Percentiles rank a stretch among this genome's conserved stretches.
These are phyloP conservation scores for Breviolum minutum DNA, from an alignment of 73 alveolate species.

Conservation along the genomic window DNA sequence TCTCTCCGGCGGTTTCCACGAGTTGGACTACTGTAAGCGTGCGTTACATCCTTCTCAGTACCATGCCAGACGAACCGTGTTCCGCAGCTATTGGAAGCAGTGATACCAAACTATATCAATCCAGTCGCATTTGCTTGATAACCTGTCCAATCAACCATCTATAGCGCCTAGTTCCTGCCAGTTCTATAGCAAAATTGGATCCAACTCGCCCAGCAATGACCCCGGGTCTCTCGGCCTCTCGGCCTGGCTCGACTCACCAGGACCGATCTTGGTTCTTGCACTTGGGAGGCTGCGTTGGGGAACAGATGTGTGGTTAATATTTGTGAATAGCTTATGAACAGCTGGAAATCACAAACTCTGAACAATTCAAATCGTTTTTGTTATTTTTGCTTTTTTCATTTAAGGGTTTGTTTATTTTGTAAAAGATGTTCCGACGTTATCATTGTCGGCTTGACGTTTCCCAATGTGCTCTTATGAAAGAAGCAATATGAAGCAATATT, in stretches of 20 bases:
- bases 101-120: too few species aligned
- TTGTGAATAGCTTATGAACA: not conserved
- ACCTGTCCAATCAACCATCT: too few species aligned
- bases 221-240: too few species aligned
- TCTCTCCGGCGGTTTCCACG: too few species aligned
- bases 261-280: constrained; percentile 76
- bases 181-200: too few species aligned
- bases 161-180: not conserved
- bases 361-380: not conserved
- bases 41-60: too few species aligned
- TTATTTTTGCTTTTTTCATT: not conserved
- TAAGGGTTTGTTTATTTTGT: not conserved
- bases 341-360: not conserved
- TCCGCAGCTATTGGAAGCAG: too few species aligned
- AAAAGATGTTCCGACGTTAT: not conserved
- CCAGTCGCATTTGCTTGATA: too few species aligned
- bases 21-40: too few species aligned
- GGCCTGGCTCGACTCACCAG: not conserved
- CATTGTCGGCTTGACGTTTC: not conserved
- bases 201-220: too few species aligned
- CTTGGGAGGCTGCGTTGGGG: constrained; percentile 5
- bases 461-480: not conserved
- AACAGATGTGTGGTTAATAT: not conserved
- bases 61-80: too few species aligned
- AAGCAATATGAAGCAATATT: too few species aligned